phyloP scores from a whole-genome alignment of 192 early-diverging fungal species.

The Backusella liffmaniae region DNA sequence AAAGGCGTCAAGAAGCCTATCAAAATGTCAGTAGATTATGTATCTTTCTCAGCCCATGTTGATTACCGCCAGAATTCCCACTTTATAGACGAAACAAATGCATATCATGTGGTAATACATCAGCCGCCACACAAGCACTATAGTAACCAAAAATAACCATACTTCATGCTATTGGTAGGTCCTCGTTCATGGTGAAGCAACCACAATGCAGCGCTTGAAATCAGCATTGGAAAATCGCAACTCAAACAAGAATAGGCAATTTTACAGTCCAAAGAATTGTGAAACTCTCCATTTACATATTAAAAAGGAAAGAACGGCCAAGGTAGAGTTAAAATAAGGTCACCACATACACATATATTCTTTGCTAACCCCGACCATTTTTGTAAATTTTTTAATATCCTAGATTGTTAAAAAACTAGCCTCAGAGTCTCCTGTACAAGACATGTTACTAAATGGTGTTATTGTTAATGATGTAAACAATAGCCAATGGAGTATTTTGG shows the following conservation, averaged over 20 bases:
- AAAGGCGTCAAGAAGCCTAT: conserved; percentile 76
- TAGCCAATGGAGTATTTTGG: conserved; percentile 86
- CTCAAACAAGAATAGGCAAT: conserved; percentile 72
- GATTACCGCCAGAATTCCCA: conserved; percentile 94
- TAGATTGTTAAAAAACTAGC: conserved; percentile 83
- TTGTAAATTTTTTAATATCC: neutral
- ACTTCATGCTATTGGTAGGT: conserved; percentile 41
- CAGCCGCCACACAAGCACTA: neutral
- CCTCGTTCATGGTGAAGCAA: conserved; percentile 95
- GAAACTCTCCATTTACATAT: conserved; percentile 89
- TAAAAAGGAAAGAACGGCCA: conserved; percentile 91
- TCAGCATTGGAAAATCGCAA: conserved; percentile 83
- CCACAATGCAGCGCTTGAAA: conserved; percentile 89
- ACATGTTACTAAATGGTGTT: conserved; percentile 69
- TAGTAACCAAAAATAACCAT: neutral
- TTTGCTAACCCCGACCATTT: neutral
- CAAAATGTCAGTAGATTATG: conserved; percentile 83
- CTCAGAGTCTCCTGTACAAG: conserved; percentile 63
- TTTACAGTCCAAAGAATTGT: conserved; percentile 87
- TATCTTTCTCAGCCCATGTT: conserved; percentile 98
- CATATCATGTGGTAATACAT: conserved; percentile 74
- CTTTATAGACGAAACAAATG: conserved; percentile 94
- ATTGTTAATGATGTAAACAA: conserved; percentile 91
- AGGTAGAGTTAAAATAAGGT: conserved; percentile 43
- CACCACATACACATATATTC: neutral